Evolutionary conservation across 83 land plant species (phyloP).

Genomic region (Isoetes engelmannii): DNA sequence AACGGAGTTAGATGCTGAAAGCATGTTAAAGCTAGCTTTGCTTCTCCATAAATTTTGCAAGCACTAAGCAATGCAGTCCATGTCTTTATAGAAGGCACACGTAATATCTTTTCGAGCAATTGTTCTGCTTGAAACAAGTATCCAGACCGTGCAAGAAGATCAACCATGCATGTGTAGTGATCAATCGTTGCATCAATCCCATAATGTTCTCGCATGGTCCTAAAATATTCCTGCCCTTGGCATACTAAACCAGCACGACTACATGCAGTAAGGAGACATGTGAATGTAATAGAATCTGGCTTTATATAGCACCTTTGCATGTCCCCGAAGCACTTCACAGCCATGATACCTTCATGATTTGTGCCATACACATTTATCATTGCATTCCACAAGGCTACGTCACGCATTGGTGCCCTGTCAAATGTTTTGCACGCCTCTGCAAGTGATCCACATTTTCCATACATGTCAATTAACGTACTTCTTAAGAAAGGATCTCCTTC

Average conservation of each 20-base stretch:
- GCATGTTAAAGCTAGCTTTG: neutral
- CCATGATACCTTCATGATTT: constrained; percentile 2
- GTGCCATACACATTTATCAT: constrained; percentile 13
- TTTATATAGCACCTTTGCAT: neutral
- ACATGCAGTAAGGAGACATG: neutral
- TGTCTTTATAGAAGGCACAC: neutral
- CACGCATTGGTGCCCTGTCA: neutral
- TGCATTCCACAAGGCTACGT: constrained; percentile 9
- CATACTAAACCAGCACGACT: neutral
- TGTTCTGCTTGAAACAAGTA: constrained; percentile 2
- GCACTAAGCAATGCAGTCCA: constrained; percentile 9
- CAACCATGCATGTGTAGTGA: constrained; percentile 5
- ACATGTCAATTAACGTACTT: constrained; percentile 4
- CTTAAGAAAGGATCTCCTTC: neutral
- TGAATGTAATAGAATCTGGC: constrained; percentile 4
- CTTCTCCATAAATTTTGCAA: constrained; percentile 1
- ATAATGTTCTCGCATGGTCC: constrained; percentile 6
- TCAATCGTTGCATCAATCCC: neutral
- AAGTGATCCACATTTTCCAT: constrained; percentile 1
- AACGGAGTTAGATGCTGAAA: neutral
- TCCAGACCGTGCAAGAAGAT: constrained; percentile 12
- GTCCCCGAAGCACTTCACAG: neutral
- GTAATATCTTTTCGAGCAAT: constrained; percentile 2
- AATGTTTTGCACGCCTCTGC: neutral
- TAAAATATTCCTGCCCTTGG: constrained; percentile 5